Evolutionary conservation across 192 early-diverging fungal genomes (phyloP).

Genomic region (Podila verticillata): DNA sequence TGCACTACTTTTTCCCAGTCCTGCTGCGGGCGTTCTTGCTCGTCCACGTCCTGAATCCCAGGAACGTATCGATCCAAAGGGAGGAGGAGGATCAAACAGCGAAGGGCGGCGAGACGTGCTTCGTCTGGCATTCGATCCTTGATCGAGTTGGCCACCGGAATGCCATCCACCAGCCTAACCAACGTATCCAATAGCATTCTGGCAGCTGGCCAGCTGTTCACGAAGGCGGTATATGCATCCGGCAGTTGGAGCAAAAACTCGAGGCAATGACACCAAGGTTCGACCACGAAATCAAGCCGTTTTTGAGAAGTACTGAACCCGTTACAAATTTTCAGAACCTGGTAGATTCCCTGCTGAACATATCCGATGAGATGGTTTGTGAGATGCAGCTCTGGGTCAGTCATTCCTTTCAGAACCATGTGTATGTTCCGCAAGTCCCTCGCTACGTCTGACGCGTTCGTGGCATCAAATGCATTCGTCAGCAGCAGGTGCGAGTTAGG

Average conservation of each 20-base stretch:
- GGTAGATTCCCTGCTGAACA: constrained; percentile 25
- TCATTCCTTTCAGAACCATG: constrained; percentile 11
- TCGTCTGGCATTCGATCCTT: constrained; percentile 41
- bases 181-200: constrained; percentile 17
- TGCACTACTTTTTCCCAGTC: not conserved
- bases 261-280: constrained; percentile 35
- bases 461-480: constrained; percentile 13
- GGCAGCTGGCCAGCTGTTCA: constrained; percentile 15
- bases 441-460: constrained; percentile 18
- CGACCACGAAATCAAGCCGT: constrained; percentile 38
- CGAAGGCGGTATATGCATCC: constrained; percentile 26
- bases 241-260: constrained; percentile 28
- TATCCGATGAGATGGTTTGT: constrained; percentile 27
- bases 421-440: constrained; percentile 1
- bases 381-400: constrained; percentile 29
- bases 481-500: constrained; percentile 17
- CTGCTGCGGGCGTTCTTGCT: not conserved
- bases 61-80: constrained; percentile 10
- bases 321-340: constrained; percentile 18
- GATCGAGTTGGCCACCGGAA: not conserved
- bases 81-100: constrained; percentile 19
- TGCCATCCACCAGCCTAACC: constrained; percentile 22
- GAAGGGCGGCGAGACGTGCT: constrained; percentile 18
- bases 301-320: constrained; percentile 17
- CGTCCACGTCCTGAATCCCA: not conserved